Evolutionary conservation across 768 basidiomycete genomes (phyloP).

Genomic region (Lyophyllum atratum): DNA sequence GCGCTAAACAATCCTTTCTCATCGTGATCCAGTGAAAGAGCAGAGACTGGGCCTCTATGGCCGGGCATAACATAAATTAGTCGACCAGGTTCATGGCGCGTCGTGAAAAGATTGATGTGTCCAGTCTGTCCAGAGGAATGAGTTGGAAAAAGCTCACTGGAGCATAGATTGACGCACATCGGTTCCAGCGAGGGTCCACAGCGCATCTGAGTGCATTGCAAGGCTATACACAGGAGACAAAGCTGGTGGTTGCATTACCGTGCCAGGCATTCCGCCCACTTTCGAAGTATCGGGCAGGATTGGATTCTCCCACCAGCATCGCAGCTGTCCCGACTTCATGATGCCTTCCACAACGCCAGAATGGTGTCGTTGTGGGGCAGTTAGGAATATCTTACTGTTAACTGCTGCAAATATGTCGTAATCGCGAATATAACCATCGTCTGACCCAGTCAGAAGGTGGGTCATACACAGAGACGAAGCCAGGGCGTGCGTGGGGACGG

Average conservation of each 20-base stretch:
- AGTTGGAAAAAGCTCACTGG: constrained; percentile 1
- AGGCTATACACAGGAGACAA: constrained; percentile 86
- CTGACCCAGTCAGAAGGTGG: constrained; percentile 86
- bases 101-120: constrained; percentile 89
- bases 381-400: constrained; percentile 85
- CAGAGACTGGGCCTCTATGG: constrained; percentile 83
- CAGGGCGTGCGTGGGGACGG: constrained; percentile 84
- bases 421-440: constrained; percentile 91
- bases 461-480: constrained; percentile 86
- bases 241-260: constrained; percentile 47
- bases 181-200: constrained; percentile 90
- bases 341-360: constrained; percentile 90
- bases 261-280: constrained; percentile 24
- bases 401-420: constrained; percentile 90
- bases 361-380: constrained; percentile 85
- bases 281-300: constrained; percentile 29
- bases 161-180: constrained; percentile 53
- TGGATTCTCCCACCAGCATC: constrained; percentile 92
- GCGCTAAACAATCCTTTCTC: constrained; percentile 89
- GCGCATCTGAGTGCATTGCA: constrained; percentile 87
- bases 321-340: constrained; percentile 84
- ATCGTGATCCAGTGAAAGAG: constrained; percentile 76
- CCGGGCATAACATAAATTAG: constrained; percentile 71
- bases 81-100: constrained; percentile 89
- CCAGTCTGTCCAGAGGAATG: constrained; percentile 60